phyloP scores from a whole-genome alignment of 805 yeast genomes.

The Candida mattraensis region DNA sequence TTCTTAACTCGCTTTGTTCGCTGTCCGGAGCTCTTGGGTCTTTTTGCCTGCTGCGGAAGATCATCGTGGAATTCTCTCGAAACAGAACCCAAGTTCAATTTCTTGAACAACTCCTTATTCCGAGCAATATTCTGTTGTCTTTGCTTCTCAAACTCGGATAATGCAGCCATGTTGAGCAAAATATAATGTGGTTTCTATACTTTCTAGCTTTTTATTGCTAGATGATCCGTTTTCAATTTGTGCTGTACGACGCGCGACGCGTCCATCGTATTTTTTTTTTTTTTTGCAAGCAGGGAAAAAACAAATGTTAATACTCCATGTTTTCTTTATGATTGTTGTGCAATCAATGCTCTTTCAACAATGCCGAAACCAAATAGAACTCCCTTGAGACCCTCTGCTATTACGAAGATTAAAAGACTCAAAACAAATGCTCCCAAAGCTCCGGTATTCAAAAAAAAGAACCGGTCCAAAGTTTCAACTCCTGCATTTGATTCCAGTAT shows the following conservation, averaged over 20 bases:
- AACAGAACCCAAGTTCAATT: constrained; percentile 64
- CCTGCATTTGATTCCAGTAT: constrained; percentile 2
- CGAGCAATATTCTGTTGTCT: constrained; percentile 79
- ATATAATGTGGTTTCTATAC: too few relatives aligned
- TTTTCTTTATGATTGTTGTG: not conserved
- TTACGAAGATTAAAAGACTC: constrained; percentile 12
- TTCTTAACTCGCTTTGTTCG: constrained; percentile 30
- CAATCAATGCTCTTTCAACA: not conserved
- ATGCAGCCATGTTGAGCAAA: constrained; percentile 22
- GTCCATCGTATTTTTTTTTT: not conserved
- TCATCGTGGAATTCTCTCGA: constrained; percentile 54
- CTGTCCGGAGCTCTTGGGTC: constrained; percentile 31
- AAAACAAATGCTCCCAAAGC: constrained; percentile 3
- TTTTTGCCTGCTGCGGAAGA: constrained; percentile 25
- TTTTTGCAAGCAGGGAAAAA: too few relatives aligned
- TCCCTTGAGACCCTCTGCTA: constrained; percentile 19
- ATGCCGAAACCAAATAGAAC: constrained; percentile 13
- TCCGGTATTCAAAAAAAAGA: constrained; percentile 7
- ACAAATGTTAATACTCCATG: too few relatives aligned
- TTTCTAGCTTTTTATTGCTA: too few relatives aligned
- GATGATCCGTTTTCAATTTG: too few relatives aligned
- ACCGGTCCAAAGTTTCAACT: not conserved
- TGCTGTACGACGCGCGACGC: not conserved
- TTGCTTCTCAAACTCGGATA: constrained; percentile 70
- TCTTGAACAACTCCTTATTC: constrained; percentile 70